Evolutionary conservation across 176 grass and related monocot genomes (phyloP).

Genomic region (Phoenix roebelenii): DNA sequence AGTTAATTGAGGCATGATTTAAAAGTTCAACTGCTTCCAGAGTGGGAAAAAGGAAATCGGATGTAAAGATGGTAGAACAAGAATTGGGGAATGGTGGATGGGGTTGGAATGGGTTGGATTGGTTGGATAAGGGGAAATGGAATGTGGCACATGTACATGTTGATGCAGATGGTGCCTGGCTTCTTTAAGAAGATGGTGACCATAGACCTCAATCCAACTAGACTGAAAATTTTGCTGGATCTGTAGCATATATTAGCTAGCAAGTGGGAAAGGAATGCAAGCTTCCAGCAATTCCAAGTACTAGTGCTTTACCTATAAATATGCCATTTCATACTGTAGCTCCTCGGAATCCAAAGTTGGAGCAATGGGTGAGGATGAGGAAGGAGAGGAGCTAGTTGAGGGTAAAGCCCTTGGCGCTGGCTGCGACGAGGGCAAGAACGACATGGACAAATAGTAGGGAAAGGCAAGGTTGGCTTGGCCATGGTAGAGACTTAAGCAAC

Average conservation of each 20-base stretch:
- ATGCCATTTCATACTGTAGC: no score
- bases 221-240: constrained; percentile 45
- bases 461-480: no score
- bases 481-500: no score
- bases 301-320: constrained; percentile 1
- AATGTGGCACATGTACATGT: constrained; percentile 22
- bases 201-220: constrained; percentile 53
- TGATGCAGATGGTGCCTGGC: constrained; percentile 29
- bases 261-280: constrained; percentile 43
- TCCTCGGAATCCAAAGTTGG: no score
- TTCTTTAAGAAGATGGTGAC: constrained; percentile 48
- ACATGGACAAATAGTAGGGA: no score
- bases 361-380: no score
- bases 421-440: no score
- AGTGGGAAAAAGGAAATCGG: constrained; percentile 59
- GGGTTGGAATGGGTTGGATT: constrained; percentile 53
- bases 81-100: constrained; percentile 51
- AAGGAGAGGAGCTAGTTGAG: no score
- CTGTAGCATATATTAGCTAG: constrained; percentile 34
- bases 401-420: no score
- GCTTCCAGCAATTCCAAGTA: constrained; percentile 57
- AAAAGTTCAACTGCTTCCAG: constrained; percentile 38
- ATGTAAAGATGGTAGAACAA: constrained; percentile 30
- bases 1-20: constrained; percentile 53
- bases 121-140: constrained; percentile 60